Conservation (phyloP, 1,139 yeast genomes). For the Geotrichum phurueaensis region DNA sequence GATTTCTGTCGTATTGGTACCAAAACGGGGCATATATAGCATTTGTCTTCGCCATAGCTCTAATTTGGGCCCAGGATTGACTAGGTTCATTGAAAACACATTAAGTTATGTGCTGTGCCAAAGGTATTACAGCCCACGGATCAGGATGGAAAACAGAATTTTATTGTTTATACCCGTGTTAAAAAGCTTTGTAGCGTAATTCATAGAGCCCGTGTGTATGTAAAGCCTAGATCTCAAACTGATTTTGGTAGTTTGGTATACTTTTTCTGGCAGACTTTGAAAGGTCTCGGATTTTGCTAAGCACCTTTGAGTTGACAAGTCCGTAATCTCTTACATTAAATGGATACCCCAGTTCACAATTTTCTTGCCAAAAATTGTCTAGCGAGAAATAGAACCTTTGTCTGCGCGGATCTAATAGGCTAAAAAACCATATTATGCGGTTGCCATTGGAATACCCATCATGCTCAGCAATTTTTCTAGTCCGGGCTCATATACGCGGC, state of each 20-base stretch:
- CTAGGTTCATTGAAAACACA: no score
- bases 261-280: neutral
- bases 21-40: no score
- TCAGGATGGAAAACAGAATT: neutral
- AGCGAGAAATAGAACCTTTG: no score
- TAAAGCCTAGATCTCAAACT: neutral
- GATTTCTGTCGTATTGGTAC: no score
- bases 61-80: no score
- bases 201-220: neutral
- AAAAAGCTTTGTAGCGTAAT: neutral
- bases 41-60: no score
- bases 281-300: neutral
- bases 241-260: neutral
- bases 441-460: slow-evolving; percentile 4
- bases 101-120: no score
- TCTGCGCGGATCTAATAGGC: no score
- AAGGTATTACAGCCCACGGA: no score
- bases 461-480: neutral
- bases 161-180: neutral
- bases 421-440: neutral
- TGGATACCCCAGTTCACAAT: neutral
- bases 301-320: neutral
- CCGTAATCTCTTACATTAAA: neutral
- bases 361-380: neutral
- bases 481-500: slow-evolving; percentile 3